These are phyloP conservation scores for Populus hybrid DNA, from an alignment of 441 rosid species.

Conservation along the genomic window DNA sequence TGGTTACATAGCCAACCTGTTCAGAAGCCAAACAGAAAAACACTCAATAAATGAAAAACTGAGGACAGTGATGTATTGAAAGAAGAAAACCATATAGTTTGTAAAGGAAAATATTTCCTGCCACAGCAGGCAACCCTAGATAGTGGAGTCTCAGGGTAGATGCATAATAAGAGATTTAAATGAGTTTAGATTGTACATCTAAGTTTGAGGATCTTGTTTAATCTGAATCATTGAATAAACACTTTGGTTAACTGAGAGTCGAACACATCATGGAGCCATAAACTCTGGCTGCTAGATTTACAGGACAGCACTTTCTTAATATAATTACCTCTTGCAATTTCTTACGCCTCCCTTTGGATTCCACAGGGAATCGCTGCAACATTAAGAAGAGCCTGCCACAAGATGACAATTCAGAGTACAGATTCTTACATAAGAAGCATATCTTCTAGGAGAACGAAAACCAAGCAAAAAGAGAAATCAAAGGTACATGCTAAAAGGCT, in stretches of 20 bases:
- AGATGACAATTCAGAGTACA: constrained; percentile 9
- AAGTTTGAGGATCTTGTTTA: neutral
- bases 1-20: constrained; percentile 94
- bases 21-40: constrained; percentile 27
- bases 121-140: neutral
- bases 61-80: neutral
- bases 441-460: neutral
- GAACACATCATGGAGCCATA: neutral
- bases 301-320: constrained; percentile 3
- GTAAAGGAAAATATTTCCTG: neutral
- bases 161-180: neutral
- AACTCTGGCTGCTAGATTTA: neutral
- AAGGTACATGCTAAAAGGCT: neutral
- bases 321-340: constrained; percentile 78
- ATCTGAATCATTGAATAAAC: neutral
- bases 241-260: neutral
- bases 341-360: constrained; percentile 90
- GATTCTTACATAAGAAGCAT: neutral
- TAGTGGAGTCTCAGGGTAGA: neutral
- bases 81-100: neutral
- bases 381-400: constrained; percentile 76
- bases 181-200: neutral
- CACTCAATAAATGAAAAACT: constrained; percentile 1
- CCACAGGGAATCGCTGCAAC: constrained; percentile 92
- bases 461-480: neutral